These are phyloP conservation scores for Pseudohalonectria lignicola DNA, from an alignment of 2,329 filamentous ascomycete species.

Conservation along the genomic window DNA sequence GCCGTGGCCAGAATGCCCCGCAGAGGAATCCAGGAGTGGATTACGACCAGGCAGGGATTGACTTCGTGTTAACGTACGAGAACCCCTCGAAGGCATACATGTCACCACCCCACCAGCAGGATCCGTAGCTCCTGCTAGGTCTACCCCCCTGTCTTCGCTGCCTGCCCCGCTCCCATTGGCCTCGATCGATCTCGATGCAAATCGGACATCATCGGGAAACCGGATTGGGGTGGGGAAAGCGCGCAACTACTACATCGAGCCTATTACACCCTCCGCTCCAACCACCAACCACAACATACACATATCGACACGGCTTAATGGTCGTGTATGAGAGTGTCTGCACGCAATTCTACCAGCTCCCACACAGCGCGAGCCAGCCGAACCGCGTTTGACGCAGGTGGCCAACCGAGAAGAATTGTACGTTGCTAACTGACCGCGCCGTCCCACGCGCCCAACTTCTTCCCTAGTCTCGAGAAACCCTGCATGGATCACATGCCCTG, in stretches of 20 bases:
- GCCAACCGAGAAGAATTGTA: too few relatives aligned
- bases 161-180: neutral
- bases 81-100: slow-evolving; percentile 51
- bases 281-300: neutral
- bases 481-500: slow-evolving; percentile 88
- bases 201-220: too few relatives aligned
- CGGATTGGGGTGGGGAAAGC: too few relatives aligned
- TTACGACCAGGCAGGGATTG: slow-evolving; percentile 75
- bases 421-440: too few relatives aligned
- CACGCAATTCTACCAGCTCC: too few relatives aligned
- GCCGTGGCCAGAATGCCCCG: slow-evolving; percentile 13
- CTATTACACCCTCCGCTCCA: neutral
- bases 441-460: too few relatives aligned
- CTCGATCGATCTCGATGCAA: too few relatives aligned
- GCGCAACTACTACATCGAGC: neutral
- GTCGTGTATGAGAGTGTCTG: slow-evolving; percentile 2
- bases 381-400: too few relatives aligned
- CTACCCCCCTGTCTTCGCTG: too few relatives aligned
- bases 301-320: slow-evolving; percentile 1
- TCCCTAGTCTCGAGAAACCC: slow-evolving; percentile 65
- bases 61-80: slow-evolving; percentile 86
- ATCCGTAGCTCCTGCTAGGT: neutral
- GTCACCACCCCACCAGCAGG: slow-evolving; percentile 47
- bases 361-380: too few relatives aligned
- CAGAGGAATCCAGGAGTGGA: slow-evolving; percentile 39